phyloP scores from a whole-genome alignment of 495 filamentous ascomycete species.

The Umbilicaria muhlenbergii region DNA sequence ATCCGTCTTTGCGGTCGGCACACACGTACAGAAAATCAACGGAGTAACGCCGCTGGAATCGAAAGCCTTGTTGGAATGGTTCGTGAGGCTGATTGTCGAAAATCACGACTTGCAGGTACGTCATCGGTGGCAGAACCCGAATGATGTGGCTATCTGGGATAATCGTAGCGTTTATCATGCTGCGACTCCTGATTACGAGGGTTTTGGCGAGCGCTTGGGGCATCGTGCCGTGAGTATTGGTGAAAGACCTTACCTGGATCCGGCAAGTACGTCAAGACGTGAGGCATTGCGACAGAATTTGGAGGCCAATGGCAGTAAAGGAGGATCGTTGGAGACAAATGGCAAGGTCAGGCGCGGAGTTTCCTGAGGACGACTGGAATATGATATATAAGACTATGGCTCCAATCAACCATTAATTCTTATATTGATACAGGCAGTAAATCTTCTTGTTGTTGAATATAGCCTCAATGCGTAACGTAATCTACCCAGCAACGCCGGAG shows the following conservation, averaged over 20 bases:
- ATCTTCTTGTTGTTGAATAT: no score
- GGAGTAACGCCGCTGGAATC: slow-evolving; percentile 51
- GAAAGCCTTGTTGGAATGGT: slow-evolving; percentile 43
- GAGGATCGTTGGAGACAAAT: no score
- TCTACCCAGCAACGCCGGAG: no score
- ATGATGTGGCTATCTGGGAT: slow-evolving; percentile 68
- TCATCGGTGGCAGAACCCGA: slow-evolving; percentile 42
- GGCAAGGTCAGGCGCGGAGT: no score
- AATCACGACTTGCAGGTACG: slow-evolving; percentile 73
- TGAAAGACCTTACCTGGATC: slow-evolving; percentile 53
- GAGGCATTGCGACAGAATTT: no score
- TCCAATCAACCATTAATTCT: no score
- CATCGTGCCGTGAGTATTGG: slow-evolving; percentile 49
- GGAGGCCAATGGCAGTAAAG: no score
- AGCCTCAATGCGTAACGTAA: no score
- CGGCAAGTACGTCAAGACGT: slow-evolving; percentile 24
- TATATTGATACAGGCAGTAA: no score
- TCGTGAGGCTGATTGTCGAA: slow-evolving; percentile 46
- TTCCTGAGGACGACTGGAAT: no score
- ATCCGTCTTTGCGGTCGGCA: slow-evolving; percentile 48
- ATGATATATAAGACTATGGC: no score
- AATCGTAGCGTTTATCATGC: slow-evolving; percentile 56
- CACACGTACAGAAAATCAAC: slow-evolving; percentile 45
- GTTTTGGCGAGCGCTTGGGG: slow-evolving; percentile 41
- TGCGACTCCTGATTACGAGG: slow-evolving; percentile 54